Evolutionary conservation across 139 green algal genomes (phyloP).

Genomic region (Tetraselmis striata): DNA sequence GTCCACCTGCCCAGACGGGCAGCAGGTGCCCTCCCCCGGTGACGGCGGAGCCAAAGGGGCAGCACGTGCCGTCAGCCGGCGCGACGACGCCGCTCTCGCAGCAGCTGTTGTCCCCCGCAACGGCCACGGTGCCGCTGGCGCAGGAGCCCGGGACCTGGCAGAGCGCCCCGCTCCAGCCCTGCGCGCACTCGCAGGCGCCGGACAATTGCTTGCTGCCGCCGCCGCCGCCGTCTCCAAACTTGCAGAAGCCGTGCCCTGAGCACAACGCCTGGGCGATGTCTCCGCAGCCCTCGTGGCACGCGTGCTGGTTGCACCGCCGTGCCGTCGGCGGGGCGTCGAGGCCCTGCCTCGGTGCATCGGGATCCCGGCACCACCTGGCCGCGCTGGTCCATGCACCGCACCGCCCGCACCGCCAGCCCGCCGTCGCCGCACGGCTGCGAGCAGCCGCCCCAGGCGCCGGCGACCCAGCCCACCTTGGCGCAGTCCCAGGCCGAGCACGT

Average conservation of each 20-base stretch:
- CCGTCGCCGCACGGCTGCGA: slow-evolving; percentile 30
- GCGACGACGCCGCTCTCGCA: neutral
- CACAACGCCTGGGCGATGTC: slow-evolving; percentile 13
- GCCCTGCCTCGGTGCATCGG: slow-evolving; percentile 9
- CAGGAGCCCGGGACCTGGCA: slow-evolving; percentile 30
- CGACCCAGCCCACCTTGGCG: slow-evolving; percentile 28
- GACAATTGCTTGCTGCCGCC: no score
- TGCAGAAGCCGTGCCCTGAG: slow-evolving; percentile 25
- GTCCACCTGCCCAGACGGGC: slow-evolving; percentile 22
- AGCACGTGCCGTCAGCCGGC: slow-evolving; percentile 17
- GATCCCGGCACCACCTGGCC: neutral
- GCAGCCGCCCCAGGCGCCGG: slow-evolving; percentile 25
- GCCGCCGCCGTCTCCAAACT: neutral
- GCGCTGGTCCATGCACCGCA: slow-evolving; percentile 18
- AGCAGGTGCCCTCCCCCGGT: slow-evolving; percentile 29
- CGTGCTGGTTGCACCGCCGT: slow-evolving; percentile 20
- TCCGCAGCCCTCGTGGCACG: slow-evolving; percentile 33
- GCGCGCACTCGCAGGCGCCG: slow-evolving; percentile 23
- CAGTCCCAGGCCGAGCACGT: slow-evolving; percentile 4
- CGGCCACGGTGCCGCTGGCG: slow-evolving; percentile 21
- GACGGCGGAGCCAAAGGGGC: slow-evolving; percentile 25
- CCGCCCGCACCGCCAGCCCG: slow-evolving; percentile 14
- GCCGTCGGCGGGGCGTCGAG: neutral
- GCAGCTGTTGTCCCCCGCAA: neutral
- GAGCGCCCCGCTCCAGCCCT: slow-evolving; percentile 10